Percentiles rank a stretch among this genome's conserved stretches.
These are phyloP conservation scores for Pleurotus eryngii DNA, from an alignment of 768 basidiomycete genomes.

Conservation along the genomic window DNA sequence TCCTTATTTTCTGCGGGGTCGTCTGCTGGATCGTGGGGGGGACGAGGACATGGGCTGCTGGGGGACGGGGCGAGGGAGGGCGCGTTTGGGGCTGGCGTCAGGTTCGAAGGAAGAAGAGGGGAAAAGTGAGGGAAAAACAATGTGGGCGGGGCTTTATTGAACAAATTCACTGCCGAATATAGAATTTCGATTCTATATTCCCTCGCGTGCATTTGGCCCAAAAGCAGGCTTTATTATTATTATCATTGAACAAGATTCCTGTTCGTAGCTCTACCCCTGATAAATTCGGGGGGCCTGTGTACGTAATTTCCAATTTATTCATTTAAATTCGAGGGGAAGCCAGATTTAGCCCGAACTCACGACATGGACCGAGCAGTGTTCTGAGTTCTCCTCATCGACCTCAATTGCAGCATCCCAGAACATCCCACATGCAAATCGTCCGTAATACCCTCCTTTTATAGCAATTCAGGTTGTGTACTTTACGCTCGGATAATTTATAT, in stretches of 20 bases:
- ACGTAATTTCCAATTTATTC: slow-evolving; percentile 49
- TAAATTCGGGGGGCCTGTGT: slow-evolving; percentile 54
- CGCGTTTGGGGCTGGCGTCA: slow-evolving; percentile 34
- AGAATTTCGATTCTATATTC: slow-evolving; percentile 50
- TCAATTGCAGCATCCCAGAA: background rate
- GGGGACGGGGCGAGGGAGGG: slow-evolving; percentile 28
- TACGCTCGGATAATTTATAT: slow-evolving; percentile 21
- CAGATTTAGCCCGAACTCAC: slow-evolving; percentile 27
- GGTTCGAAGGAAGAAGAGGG: slow-evolving; percentile 37
- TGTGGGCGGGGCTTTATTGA: slow-evolving; percentile 73
- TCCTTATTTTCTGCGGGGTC: slow-evolving; percentile 52
- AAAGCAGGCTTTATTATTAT: slow-evolving; percentile 58
- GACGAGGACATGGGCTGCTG: slow-evolving; percentile 57
- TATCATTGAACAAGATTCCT: slow-evolving; percentile 49
- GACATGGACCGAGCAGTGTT: background rate
- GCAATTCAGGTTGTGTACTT: slow-evolving; percentile 15
- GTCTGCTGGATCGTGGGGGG: slow-evolving; percentile 48
- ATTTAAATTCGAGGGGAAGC: slow-evolving; percentile 24
- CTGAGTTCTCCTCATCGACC: background rate
- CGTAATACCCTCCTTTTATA: no score
- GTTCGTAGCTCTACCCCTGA: slow-evolving; percentile 52
- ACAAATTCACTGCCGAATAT: slow-evolving; percentile 69
- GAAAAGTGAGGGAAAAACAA: slow-evolving; percentile 61
- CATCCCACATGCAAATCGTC: no score
- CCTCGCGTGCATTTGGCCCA: slow-evolving; percentile 61